Conservation (phyloP, 495 filamentous ascomycete species). For the Aspergillus sclerotiicarbonarius region DNA sequence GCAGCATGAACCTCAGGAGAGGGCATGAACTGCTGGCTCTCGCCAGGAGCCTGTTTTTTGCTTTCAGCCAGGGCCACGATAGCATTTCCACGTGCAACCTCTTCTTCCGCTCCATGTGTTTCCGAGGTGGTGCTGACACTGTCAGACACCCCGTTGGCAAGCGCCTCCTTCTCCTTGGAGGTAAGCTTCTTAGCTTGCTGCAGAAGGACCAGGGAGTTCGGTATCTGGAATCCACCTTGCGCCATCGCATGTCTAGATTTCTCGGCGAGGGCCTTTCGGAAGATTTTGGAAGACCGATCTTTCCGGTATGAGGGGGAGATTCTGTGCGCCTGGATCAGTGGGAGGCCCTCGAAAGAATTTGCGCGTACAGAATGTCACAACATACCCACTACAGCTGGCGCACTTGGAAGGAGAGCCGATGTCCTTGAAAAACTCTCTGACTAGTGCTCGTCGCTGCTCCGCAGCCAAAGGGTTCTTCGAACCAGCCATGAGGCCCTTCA, state of each 20-base stretch:
- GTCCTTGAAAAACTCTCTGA: conserved; percentile 76
- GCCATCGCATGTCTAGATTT: conserved; percentile 75
- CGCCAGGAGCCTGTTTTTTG: conserved; percentile 30
- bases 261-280: conserved; percentile 69
- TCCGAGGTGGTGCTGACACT: conserved; percentile 23
- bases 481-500: conserved; percentile 51
- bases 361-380: conserved; percentile 5
- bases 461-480: conserved; percentile 79
- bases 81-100: conserved; percentile 60
- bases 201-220: conserved; percentile 57
- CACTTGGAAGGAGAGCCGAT: conserved; percentile 67
- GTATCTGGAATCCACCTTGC: conserved; percentile 62
- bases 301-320: conserved; percentile 79
- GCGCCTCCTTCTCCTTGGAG: conserved; percentile 32
- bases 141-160: conserved; percentile 24
- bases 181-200: conserved; percentile 38
- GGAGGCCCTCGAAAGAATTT: conserved; percentile 13
- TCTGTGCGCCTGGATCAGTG: conserved; percentile 35
- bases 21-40: conserved; percentile 64
- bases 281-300: conserved; percentile 87
- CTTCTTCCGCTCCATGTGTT: conserved; percentile 62
- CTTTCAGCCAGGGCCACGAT: conserved; percentile 33
- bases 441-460: conserved; percentile 66
- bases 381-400: conserved; percentile 67
- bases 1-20: conserved; percentile 73